A percentile compares a stretch with the other conserved stretches of the same genome.
Conservation (phyloP, 140 eudicot genomes). For the Cichorium intybus region DNA sequence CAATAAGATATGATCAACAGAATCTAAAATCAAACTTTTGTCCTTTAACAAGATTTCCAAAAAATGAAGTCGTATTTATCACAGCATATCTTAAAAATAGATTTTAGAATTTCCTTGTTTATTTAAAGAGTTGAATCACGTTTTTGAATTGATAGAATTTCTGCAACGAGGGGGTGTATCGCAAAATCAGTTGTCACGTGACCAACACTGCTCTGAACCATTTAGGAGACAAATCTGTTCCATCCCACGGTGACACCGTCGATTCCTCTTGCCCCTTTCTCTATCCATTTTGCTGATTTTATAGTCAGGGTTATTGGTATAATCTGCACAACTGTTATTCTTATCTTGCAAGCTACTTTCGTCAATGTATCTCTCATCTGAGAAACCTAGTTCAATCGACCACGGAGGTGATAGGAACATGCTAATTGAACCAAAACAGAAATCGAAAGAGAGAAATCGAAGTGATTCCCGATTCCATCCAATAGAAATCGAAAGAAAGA, state of each 20-base stretch:
- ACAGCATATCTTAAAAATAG: too few relatives aligned
- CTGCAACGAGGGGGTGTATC: not conserved
- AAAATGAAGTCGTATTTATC: too few relatives aligned
- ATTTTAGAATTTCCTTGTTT: too few relatives aligned
- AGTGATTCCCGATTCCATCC: too few relatives aligned
- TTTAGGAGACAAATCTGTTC: not conserved
- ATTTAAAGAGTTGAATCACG: too few relatives aligned
- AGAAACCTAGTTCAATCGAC: constrained; percentile 38
- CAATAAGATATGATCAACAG: too few relatives aligned
- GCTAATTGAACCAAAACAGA: constrained; percentile 37
- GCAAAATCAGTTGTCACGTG: constrained; percentile 1
- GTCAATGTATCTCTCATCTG: constrained; percentile 36
- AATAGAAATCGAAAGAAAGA: too few relatives aligned
- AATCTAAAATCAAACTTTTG: too few relatives aligned
- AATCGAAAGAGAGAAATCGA: too few relatives aligned
- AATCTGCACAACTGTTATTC: not conserved
- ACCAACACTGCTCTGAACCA: not conserved
- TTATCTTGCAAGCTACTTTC: not conserved
- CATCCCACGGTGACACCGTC: constrained; percentile 9
- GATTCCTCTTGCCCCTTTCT: not conserved
- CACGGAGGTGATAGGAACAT: constrained; percentile 30
- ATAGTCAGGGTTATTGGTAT: not conserved
- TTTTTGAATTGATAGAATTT: too few relatives aligned
- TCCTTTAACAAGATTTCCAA: too few relatives aligned
- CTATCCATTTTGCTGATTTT: not conserved